Evolutionary conservation across 495 filamentous ascomycete species (phyloP).

Genomic region (Aspergillus olivimuriae): DNA sequence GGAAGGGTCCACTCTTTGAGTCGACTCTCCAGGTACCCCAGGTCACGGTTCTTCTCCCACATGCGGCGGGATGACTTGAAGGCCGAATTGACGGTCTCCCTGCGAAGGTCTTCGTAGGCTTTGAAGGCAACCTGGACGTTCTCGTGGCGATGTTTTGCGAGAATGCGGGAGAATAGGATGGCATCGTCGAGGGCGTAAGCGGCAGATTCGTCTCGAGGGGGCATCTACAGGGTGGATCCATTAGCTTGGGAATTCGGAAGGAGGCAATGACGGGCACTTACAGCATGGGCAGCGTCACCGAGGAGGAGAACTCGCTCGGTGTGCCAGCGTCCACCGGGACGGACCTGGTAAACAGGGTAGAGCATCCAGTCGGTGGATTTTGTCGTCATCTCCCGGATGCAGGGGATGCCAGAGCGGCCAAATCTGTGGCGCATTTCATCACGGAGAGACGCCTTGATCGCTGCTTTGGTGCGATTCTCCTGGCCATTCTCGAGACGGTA

Average conservation of each 20-base stretch:
- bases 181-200: constrained; percentile 57
- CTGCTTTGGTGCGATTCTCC: constrained; percentile 41
- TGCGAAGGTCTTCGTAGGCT: constrained; percentile 45
- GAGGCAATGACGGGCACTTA: constrained; percentile 21
- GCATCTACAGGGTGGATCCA: constrained; percentile 36
- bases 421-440: constrained; percentile 42
- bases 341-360: constrained; percentile 55
- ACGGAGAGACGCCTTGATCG: constrained; percentile 34
- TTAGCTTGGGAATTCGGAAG: background rate
- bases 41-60: constrained; percentile 38
- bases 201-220: constrained; percentile 55
- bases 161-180: constrained; percentile 48
- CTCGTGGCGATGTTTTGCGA: constrained; percentile 31
- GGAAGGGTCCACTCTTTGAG: constrained; percentile 35
- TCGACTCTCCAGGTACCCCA: constrained; percentile 32
- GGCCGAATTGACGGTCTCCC: constrained; percentile 41
- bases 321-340: constrained; percentile 44
- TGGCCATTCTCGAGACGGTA: constrained; percentile 35
- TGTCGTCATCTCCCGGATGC: constrained; percentile 44
- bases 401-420: constrained; percentile 33
- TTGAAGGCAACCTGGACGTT: constrained; percentile 40
- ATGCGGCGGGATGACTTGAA: constrained; percentile 45
- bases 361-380: constrained; percentile 47
- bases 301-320: constrained; percentile 44
- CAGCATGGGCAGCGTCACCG: constrained; percentile 56